A percentile compares a stretch with the other conserved stretches of the same genome.
These are phyloP conservation scores for Globisporangium ultimum DNA, from an alignment of 352 stramenopile genomes.

Conservation along the genomic window DNA sequence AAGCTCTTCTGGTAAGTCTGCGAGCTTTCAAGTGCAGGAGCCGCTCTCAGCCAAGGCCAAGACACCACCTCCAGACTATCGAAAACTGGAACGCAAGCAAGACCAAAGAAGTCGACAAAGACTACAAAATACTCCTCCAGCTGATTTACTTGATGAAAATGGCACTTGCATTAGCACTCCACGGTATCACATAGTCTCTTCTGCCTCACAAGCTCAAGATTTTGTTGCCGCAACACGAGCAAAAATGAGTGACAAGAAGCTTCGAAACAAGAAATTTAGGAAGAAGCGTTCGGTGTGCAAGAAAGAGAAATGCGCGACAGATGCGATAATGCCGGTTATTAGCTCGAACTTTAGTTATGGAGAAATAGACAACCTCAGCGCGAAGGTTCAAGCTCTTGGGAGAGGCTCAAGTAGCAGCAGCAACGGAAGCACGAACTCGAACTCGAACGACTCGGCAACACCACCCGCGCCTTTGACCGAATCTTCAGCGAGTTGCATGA, in stretches of 20 bases:
- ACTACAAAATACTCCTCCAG: not conserved
- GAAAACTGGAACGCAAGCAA: conserved; percentile 1
- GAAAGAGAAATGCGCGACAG: not conserved
- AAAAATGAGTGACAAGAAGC: conserved; percentile 36
- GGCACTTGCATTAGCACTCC: not conserved
- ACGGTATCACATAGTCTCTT: too few relatives aligned
- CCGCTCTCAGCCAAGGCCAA: not conserved
- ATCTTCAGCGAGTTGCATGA: not conserved
- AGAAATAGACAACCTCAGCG: conserved; percentile 2
- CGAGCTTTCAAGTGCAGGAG: conserved; percentile 1
- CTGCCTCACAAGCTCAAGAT: not conserved
- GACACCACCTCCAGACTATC: not conserved
- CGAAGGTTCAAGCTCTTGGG: not conserved
- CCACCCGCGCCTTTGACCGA: not conserved
- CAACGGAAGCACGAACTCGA: conserved; percentile 5
- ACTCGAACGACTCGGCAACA: not conserved
- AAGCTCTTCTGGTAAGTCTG: conserved; percentile 4
- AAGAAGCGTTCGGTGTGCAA: not conserved
- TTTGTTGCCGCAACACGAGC: conserved; percentile 13
- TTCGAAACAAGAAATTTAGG: conserved; percentile 24
- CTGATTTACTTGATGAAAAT: not conserved
- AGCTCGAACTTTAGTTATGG: not conserved
- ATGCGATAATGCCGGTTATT: conserved; percentile 9
- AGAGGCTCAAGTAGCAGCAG: conserved; percentile 5
- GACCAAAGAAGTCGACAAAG: conserved; percentile 1